Base-by-base conservation (phyloP, 192 early-diverging fungal genomes). In the Spizellomyces sp. region DNA sequence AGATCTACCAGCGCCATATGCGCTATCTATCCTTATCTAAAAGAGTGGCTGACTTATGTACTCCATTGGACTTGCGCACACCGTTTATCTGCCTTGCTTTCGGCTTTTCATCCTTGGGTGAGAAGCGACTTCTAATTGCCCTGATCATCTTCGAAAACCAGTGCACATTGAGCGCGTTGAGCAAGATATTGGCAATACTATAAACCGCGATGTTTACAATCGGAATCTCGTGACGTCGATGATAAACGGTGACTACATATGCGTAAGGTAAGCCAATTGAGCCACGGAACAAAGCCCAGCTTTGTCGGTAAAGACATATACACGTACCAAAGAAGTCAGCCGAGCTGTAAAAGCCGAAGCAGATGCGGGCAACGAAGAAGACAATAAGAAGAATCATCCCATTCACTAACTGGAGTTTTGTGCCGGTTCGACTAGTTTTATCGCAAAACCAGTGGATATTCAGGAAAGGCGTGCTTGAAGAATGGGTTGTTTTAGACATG, bases 401-500 rank as follows among this genome's bases (percentile, higher is more conserved):
- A 71, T 98, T 98, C 70, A 92, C 83, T 59, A 90, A 66, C 77
- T 96, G 96, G 42, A 90, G 76, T 15, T 77, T 84, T 36, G 83
- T 82, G 58, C 94, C 96, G 36, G 92, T 92, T 83, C 88, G 79
- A 19, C 92, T 91, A 21, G 91, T 79, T 78, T 98, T 98, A 83
- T 98, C 96, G 88, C 84, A 89, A 67, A 89, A 84, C 94, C 94
- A 98, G 84, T 96, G 90, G 70, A 90, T 84, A 75, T 96, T 96
- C 48, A 98, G 83, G 69, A 96, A 95, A 12, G 92, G 91, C 8
- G 94, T 96, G 67, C 86, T 66, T 57, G 54, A 58, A 17, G 27
- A 56, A 10, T 0, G 27, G 27, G 27, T 3, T 45, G 58, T 50
- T 44, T n/a, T 17, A 58, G 12, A 27, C 12, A 61, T 60, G 27